Conservation (phyloP, 495 filamentous ascomycete genomes). For the Penicillium samsonianum region DNA sequence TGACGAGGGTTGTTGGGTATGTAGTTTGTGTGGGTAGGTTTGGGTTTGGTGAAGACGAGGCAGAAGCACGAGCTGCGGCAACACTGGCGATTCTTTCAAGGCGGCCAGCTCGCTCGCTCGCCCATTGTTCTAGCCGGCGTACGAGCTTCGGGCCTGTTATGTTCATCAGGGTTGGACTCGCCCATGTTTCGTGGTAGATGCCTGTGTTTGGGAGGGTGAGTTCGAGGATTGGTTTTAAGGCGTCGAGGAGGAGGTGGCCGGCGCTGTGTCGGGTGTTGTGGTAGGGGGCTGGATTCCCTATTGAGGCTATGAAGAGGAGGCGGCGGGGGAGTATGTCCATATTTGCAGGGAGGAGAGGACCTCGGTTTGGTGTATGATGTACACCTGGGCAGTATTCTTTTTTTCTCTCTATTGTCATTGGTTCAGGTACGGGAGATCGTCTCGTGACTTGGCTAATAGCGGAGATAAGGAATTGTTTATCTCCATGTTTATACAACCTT, state of each 20-base stretch:
- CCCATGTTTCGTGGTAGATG: conserved; percentile 63
- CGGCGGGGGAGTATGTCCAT: conserved; percentile 26
- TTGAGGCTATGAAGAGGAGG: conserved; percentile 66
- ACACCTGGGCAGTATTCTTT: background rate
- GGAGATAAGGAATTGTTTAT: background rate
- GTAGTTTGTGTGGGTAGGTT: background rate
- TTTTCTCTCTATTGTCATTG: background rate
- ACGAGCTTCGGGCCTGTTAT: conserved; percentile 56
- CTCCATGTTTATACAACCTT: background rate
- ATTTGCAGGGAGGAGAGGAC: background rate
- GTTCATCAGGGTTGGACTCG: conserved; percentile 78
- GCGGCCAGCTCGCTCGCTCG: conserved; percentile 45
- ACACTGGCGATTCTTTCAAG: conserved; percentile 19
- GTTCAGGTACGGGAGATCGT: conserved; percentile 3
- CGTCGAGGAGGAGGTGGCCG: conserved; percentile 69
- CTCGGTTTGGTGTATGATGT: background rate
- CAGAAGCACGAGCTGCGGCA: conserved; percentile 1
- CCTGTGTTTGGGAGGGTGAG: conserved; percentile 40
- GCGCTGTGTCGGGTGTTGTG: conserved; percentile 76
- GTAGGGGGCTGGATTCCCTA: conserved; percentile 69
- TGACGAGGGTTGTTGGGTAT: conserved; percentile 53
- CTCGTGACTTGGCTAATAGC: conserved; percentile 2
- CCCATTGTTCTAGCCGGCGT: conserved; percentile 41
- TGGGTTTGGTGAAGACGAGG: background rate
- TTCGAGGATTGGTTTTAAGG: conserved; percentile 49